phyloP scores from a whole-genome alignment of 176 grass and related monocot genomes.

The Chloris gayana region DNA sequence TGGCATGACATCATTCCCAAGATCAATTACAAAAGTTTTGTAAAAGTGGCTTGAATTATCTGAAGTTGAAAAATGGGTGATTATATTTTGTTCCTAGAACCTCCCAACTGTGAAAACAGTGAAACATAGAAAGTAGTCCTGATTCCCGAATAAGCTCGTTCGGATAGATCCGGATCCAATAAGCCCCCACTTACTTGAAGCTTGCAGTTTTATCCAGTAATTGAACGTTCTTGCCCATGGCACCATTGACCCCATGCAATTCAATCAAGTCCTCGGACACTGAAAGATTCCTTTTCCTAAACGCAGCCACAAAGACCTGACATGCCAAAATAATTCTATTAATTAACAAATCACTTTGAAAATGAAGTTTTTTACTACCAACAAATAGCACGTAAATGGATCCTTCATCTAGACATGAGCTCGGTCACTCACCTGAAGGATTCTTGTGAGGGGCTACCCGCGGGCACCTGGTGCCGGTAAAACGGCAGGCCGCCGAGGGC shows the following conservation, averaged over 20 bases:
- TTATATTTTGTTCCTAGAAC: too few relatives aligned
- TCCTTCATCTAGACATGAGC: background rate
- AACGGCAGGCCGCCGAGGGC: constrained; percentile 41
- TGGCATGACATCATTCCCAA: too few relatives aligned
- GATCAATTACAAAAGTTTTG: too few relatives aligned
- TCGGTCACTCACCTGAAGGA: constrained; percentile 42
- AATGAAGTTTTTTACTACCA: background rate
- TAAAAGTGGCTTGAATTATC: too few relatives aligned
- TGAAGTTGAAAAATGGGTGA: too few relatives aligned
- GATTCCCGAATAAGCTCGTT: too few relatives aligned
- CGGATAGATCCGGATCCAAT: background rate
- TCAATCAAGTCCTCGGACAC: constrained; percentile 28
- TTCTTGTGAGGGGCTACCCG: constrained; percentile 72
- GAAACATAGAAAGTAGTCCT: too few relatives aligned
- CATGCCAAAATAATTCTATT: too few relatives aligned
- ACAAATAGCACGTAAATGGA: background rate
- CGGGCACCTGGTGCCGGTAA: constrained; percentile 59
- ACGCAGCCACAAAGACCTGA: constrained; percentile 50
- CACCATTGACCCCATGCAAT: constrained; percentile 16
- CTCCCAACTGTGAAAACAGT: too few relatives aligned
- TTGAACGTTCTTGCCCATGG: background rate
- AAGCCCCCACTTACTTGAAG: constrained; percentile 33
- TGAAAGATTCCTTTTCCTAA: constrained; percentile 37
- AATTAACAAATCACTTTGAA: too few relatives aligned
- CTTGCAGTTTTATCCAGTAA: constrained; percentile 7